These are phyloP conservation scores for Colletotrichum musicola DNA, from an alignment of 2,329 filamentous ascomycete species.

Conservation along the genomic window DNA sequence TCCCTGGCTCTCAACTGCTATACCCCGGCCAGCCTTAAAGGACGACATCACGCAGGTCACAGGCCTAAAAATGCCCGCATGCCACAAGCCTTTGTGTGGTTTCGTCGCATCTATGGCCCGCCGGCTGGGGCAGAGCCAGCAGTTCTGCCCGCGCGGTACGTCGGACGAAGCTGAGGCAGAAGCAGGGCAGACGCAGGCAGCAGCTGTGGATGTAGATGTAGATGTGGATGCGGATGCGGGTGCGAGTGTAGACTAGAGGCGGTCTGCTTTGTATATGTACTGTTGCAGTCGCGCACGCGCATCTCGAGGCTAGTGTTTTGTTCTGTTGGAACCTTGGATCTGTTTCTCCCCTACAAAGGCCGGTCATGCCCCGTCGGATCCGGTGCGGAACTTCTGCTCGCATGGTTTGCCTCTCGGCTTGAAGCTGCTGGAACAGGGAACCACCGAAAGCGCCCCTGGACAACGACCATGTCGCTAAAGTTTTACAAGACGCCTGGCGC, in stretches of 20 bases:
- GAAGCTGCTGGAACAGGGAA: conserved; percentile 4
- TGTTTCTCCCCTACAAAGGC: conserved; percentile 26
- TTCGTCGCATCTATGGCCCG: conserved; percentile 7
- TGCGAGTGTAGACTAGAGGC: not conserved
- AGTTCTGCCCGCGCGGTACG: conserved; percentile 1
- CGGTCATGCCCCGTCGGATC: conserved; percentile 1
- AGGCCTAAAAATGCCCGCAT: not conserved
- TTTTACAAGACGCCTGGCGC: conserved; percentile 38
- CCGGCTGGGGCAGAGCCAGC: conserved; percentile 12
- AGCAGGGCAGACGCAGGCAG: conserved; percentile 15
- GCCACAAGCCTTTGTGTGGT: not conserved
- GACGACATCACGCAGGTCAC: conserved; percentile 5
- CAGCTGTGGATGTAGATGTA: conserved; percentile 5
- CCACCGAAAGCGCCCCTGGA: not conserved
- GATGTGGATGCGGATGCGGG: conserved; percentile 12
- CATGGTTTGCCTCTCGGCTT: conserved; percentile 7
- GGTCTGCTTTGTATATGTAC: conserved; percentile 19
- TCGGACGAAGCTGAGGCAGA: conserved; percentile 37
- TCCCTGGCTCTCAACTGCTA: conserved; percentile 16
- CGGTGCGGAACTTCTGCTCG: not conserved
- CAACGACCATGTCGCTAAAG: conserved; percentile 36
- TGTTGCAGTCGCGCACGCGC: conserved; percentile 32
- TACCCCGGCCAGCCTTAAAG: conserved; percentile 13
- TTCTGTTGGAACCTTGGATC: conserved; percentile 19
- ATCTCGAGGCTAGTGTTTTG: conserved; percentile 32